Evolutionary conservation across 805 yeast genomes (phyloP), one percentile per base, ranked within the genome.

Genomic region (Nakazawaea laoshanensis): DNA sequence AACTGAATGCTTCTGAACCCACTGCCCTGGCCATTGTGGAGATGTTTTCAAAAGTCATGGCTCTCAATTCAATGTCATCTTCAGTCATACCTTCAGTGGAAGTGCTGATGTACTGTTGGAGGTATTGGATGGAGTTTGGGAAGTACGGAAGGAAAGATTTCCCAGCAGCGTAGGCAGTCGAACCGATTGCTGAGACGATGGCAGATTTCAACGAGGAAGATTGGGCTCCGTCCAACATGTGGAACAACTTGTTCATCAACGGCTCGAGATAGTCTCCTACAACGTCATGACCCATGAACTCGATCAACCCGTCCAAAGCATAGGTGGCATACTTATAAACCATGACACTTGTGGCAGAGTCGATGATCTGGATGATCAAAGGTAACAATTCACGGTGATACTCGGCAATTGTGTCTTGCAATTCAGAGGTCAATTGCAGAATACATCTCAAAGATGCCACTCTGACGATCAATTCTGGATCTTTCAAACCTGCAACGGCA

Each of bases 11-110:
- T 47, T 81, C 89, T 35, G 92, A 81, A 42, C 96, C 95, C 39
- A 92, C 96, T 36, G 99, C 96, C 57, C 88, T 75, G 36, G 95
- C 96, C 82, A 92, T 78, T 11, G 96, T 81, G 28, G 96, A 83
- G 44, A 92, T 74, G 50, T 92, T 82, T 65, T 92, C 99, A 45
- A 92, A 79, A 34, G 96, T 85, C 54, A 77, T 70, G 22, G 95
- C 96, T 57, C 94, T 76, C 48, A 92, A 74, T 61, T 87, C 95
- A 43, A 85, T 77, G 50, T 87, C 95, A 41, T 84, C 94, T 47
- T 86, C 96, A 41, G 81, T 65, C 67, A 84, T 64, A 44, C 87
- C 94, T 44, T 80, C 87, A 37, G 76, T 64, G 40, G 67, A 65
- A 32, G 79, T 77, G 42, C 77, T 70, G 47, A 88, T 76, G 53